Conservation (phyloP, 148 eudicot species). For the Heliosperma pusillum region DNA sequence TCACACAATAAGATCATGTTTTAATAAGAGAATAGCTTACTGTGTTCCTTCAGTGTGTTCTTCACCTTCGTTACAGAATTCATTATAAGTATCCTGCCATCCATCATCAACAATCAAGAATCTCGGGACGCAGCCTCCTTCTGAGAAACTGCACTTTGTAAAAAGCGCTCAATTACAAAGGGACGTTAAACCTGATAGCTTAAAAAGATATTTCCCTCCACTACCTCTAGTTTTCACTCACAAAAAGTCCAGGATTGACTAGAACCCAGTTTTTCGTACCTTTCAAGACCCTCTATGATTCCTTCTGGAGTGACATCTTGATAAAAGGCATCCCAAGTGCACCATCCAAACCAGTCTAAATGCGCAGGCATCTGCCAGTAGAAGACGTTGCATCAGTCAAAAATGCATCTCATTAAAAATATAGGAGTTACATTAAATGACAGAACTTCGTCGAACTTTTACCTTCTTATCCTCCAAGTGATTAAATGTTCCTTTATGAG, state of each 20-base stretch:
- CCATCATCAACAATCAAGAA: slow-evolving; percentile 68
- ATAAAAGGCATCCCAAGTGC: slow-evolving; percentile 73
- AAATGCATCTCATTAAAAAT: not conserved
- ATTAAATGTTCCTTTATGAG: slow-evolving; percentile 50
- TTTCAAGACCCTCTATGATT: slow-evolving; percentile 50
- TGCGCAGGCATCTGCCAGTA: slow-evolving; percentile 44
- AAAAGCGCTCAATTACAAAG: slow-evolving; percentile 2
- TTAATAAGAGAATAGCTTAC: slow-evolving; percentile 25
- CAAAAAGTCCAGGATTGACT: not conserved
- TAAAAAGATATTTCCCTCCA: slow-evolving; percentile 7
- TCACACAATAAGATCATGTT: not conserved
- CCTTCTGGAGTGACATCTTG: slow-evolving; percentile 53
- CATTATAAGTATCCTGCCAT: slow-evolving; percentile 61
- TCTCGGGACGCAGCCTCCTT: slow-evolving; percentile 52
- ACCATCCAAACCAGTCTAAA: slow-evolving; percentile 72
- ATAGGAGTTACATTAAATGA: not conserved
- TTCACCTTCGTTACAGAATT: slow-evolving; percentile 42
- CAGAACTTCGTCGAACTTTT: not conserved
- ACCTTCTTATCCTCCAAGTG: slow-evolving; percentile 63
- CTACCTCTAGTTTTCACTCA: not conserved
- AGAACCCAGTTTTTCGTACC: slow-evolving; percentile 28
- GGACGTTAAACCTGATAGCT: slow-evolving; percentile 4
- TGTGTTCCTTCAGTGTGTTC: slow-evolving; percentile 40
- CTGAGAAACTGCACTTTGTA: slow-evolving; percentile 35
- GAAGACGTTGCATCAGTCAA: not conserved